Evolutionary conservation across 768 basidiomycete genomes (phyloP).

Genomic region (Kwoniella mangroviensis): DNA sequence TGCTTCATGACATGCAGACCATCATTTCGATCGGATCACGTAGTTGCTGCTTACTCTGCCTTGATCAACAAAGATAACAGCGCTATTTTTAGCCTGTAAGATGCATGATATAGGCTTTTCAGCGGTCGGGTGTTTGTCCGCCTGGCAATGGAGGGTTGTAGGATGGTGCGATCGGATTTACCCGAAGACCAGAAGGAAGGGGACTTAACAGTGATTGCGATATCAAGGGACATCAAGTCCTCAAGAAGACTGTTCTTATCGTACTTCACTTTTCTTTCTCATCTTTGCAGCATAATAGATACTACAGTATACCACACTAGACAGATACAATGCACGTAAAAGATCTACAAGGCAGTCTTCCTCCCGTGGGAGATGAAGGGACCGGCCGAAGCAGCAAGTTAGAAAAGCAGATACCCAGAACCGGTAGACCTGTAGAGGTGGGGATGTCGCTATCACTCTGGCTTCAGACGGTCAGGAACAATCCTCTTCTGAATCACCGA

Average conservation of each 20-base stretch:
- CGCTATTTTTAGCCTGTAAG: not conserved
- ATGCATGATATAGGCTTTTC: not conserved
- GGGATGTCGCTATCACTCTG: conserved; percentile 35
- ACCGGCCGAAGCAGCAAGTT: not conserved
- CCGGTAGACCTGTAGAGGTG: conserved; percentile 18
- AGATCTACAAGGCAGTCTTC: not conserved
- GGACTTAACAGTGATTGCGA: not conserved
- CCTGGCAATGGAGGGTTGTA: no score
- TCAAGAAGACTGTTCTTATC: no score
- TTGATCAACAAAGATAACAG: not conserved
- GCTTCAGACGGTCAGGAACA: conserved; percentile 33
- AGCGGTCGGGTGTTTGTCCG: not conserved
- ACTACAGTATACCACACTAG: not conserved
- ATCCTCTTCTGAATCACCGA: conserved; percentile 39
- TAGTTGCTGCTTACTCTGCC: not conserved
- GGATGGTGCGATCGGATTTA: not conserved
- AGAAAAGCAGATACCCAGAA: not conserved
- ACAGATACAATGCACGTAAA: conserved; percentile 12
- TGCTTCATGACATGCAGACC: no score
- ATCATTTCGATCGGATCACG: no score
- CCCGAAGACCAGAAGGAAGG: not conserved
- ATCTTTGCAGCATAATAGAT: no score
- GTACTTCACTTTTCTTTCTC: no score
- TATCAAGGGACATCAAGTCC: no score
- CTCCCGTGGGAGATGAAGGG: conserved; percentile 18